phyloP scores from a whole-genome alignment of 768 basidiomycete species.

The Tylopilus vinaceipallidus region DNA sequence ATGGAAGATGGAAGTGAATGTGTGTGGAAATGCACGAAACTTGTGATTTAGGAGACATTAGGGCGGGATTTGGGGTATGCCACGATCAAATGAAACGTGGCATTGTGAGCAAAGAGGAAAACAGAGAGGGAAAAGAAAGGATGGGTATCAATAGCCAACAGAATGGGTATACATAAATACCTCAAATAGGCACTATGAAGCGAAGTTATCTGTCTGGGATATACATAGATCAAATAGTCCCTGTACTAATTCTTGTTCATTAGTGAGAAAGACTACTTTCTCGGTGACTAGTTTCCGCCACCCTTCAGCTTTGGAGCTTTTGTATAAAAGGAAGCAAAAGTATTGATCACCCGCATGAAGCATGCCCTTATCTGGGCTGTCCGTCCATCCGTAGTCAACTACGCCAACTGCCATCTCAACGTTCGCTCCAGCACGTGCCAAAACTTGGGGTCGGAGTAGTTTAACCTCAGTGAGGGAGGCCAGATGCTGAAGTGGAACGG shows the following conservation, averaged over 20 bases:
- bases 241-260: conserved; percentile 2
- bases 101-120: too few species aligned
- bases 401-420: conserved; percentile 18
- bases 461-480: conserved; percentile 7
- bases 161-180: too few species aligned
- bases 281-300: conserved; percentile 14
- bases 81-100: too few species aligned
- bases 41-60: too few species aligned
- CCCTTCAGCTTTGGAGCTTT: background rate
- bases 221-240: conserved; percentile 4
- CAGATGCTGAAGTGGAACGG: background rate
- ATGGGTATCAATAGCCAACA: too few species aligned
- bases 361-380: conserved; percentile 8
- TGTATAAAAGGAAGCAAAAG: conserved; percentile 21
- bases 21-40: too few species aligned
- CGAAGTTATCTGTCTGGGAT: too few species aligned
- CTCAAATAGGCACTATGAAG: too few species aligned
- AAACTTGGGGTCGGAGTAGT: background rate
- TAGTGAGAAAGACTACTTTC: conserved; percentile 21
- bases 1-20: too few species aligned
- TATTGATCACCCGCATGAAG: conserved; percentile 6
- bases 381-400: conserved; percentile 20
- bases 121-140: too few species aligned
- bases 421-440: background rate
- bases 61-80: too few species aligned